phyloP scores from a whole-genome alignment of 1,284 basidiomycete genomes.

The Trichosporon sp. region DNA sequence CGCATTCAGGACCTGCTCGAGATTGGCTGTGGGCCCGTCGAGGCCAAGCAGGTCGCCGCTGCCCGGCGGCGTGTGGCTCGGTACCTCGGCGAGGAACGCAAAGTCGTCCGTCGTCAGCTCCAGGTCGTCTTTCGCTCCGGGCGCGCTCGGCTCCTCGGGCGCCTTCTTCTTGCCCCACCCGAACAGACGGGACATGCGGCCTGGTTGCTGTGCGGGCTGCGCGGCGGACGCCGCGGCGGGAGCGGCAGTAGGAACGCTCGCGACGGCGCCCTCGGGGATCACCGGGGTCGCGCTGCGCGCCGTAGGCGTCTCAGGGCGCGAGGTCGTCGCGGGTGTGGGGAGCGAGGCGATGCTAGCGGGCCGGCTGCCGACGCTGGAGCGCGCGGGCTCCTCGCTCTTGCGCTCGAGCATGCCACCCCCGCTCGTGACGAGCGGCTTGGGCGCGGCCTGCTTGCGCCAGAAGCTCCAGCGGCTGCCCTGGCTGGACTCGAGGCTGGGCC shows the following conservation, averaged over 20 bases:
- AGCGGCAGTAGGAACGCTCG: constrained; percentile 14
- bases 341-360: neutral
- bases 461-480: constrained; percentile 38
- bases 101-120: constrained; percentile 47
- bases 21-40: constrained; percentile 28
- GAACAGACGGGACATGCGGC: constrained; percentile 43
- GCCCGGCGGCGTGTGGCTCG: constrained; percentile 28
- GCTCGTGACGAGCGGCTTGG: constrained; percentile 40
- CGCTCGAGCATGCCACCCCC: constrained; percentile 47
- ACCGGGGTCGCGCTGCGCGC: constrained; percentile 10
- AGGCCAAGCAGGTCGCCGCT: constrained; percentile 39
- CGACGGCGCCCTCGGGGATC: neutral
- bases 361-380: neutral
- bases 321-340: neutral
- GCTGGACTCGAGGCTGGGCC: constrained; percentile 17
- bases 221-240: neutral
- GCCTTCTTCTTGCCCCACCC: constrained; percentile 5
- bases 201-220: constrained; percentile 9
- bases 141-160: neutral
- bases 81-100: constrained; percentile 46
- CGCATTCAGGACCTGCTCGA: constrained; percentile 33
- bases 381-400: constrained; percentile 24
- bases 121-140: constrained; percentile 28
- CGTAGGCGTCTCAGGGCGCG: neutral
- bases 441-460: constrained; percentile 36